These are phyloP conservation scores for Brachypodium distachyon DNA, from an alignment of 202 grass and related monocot genomes.

Conservation along the genomic window DNA sequence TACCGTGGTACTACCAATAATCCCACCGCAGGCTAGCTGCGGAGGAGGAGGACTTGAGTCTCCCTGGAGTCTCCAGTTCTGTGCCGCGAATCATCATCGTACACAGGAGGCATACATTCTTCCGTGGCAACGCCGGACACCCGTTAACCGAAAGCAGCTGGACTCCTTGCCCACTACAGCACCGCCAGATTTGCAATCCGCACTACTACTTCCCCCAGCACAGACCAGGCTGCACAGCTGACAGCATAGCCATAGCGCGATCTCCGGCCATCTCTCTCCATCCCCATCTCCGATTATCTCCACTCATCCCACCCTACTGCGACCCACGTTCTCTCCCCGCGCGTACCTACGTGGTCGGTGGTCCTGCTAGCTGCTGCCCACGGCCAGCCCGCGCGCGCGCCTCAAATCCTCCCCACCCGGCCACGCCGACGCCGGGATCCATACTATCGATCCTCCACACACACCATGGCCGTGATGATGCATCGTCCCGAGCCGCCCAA, in stretches of 20 bases:
- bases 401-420: slow-evolving; percentile 1
- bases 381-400: not conserved
- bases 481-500: slow-evolving; percentile 14
- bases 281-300: slow-evolving; percentile 2
- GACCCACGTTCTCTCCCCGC: slow-evolving; percentile 25
- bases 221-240: no score
- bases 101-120: no score
- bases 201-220: not conserved
- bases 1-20: no score
- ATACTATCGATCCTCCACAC: not conserved
- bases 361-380: no score
- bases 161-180: not conserved
- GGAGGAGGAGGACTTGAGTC: no score
- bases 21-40: no score
- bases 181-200: no score
- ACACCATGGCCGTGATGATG: slow-evolving; percentile 21
- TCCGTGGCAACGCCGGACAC: no score
- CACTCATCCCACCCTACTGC: not conserved
- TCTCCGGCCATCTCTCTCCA: slow-evolving; percentile 7
- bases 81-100: no score
- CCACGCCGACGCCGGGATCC: not conserved
- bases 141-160: not conserved
- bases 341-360: no score
- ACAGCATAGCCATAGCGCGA: no score
- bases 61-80: no score